Percentiles rank a stretch among this genome's conserved stretches.
phyloP scores from a whole-genome alignment of 352 stramenopile genomes.

The Aphanomyces stellatus region DNA sequence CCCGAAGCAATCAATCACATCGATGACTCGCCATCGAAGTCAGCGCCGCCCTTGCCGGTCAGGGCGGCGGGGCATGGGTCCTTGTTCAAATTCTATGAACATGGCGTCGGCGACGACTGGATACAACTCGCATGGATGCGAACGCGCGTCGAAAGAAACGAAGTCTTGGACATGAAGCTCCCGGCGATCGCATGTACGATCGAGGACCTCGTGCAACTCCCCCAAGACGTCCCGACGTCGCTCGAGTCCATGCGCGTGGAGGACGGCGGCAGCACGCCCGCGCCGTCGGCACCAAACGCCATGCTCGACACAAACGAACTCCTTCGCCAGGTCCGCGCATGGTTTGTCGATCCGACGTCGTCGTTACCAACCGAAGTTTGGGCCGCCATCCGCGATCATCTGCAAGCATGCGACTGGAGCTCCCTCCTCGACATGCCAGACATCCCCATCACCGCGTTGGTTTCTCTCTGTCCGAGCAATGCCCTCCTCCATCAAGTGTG shows the following conservation, averaged over 20 bases:
- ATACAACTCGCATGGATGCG: constrained; percentile 19
- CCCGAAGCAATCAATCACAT: background rate
- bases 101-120: constrained; percentile 12
- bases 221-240: background rate
- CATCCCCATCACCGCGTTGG: background rate
- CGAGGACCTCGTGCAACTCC: background rate
- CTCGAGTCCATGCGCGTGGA: background rate
- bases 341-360: too few relatives aligned
- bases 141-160: background rate
- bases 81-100: background rate
- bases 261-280: too few relatives aligned
- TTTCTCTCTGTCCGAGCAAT: background rate
- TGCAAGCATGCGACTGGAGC: background rate
- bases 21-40: background rate
- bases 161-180: background rate
- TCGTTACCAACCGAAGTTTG: too few relatives aligned
- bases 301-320: too few relatives aligned
- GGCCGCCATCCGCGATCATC: background rate
- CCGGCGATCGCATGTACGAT: constrained; percentile 1
- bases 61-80: too few relatives aligned
- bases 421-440: background rate
- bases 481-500: constrained; percentile 3
- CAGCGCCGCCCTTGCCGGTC: too few relatives aligned
- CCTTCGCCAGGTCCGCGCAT: too few relatives aligned
- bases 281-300: too few relatives aligned